phyloP scores from a whole-genome alignment of 1,284 basidiomycete species.

The Apiotrichum brassicae region DNA sequence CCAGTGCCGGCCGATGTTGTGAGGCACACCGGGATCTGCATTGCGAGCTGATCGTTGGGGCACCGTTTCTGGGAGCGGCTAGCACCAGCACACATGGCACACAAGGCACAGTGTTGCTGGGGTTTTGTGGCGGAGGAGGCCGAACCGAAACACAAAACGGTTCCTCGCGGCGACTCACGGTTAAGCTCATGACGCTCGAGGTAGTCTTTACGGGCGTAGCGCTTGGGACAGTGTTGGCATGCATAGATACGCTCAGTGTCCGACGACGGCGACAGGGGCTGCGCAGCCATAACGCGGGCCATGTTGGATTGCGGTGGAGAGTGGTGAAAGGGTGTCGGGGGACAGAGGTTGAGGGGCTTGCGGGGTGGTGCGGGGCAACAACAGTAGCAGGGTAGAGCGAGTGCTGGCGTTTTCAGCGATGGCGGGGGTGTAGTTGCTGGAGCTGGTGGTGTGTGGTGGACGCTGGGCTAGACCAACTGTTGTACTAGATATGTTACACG shows the following conservation, averaged over 20 bases:
- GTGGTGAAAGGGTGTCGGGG: no score
- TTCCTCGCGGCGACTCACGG: slow-evolving; percentile 11
- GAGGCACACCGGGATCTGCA: no score
- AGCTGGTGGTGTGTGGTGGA: no score
- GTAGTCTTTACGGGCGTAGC: slow-evolving; percentile 21
- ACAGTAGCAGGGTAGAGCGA: no score
- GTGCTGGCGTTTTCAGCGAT: no score
- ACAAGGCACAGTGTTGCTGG: background rate
- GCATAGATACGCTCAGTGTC: slow-evolving; percentile 16
- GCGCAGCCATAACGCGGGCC: slow-evolving; percentile 5
- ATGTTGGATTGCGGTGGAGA: background rate
- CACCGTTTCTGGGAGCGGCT: no score
- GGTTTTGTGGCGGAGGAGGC: background rate
- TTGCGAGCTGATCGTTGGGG: no score
- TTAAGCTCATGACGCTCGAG: slow-evolving; percentile 21
- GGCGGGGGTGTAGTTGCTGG: no score
- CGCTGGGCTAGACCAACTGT: no score
- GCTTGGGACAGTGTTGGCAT: slow-evolving; percentile 17
- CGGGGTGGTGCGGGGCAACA: no score
- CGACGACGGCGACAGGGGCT: slow-evolving; percentile 4
- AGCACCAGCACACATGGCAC: background rate
- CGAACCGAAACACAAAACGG: background rate
- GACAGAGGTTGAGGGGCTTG: background rate
- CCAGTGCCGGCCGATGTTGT: no score
- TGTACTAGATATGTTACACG: no score